Evolutionary conservation across 2,329 filamentous ascomycete genomes (phyloP).

Genomic region (Colletotrichum shisoi): DNA sequence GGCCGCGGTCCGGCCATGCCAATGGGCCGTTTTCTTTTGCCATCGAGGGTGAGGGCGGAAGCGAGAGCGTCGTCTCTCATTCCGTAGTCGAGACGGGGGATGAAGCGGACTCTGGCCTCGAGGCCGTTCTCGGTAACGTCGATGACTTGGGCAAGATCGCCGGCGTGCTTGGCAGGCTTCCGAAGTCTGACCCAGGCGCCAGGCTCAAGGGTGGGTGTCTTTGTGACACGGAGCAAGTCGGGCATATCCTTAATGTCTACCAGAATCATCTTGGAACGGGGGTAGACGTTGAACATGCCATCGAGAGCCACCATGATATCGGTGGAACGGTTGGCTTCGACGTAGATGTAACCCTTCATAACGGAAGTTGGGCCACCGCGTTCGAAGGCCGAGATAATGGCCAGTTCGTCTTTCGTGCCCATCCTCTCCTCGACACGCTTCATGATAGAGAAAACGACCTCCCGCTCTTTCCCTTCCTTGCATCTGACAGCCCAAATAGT

Average conservation of each 20-base stretch:
- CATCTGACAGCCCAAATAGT: slow-evolving; percentile 95
- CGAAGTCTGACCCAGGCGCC: slow-evolving; percentile 92
- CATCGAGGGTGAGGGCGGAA: slow-evolving; percentile 58
- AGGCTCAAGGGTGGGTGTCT: slow-evolving; percentile 82
- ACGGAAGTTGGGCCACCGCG: slow-evolving; percentile 76
- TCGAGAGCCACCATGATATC: slow-evolving; percentile 86
- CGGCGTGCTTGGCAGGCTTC: slow-evolving; percentile 79
- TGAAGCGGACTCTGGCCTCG: slow-evolving; percentile 84
- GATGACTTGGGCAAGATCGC: slow-evolving; percentile 89
- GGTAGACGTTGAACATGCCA: slow-evolving; percentile 87
- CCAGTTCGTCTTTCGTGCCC: slow-evolving; percentile 79
- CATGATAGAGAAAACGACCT: slow-evolving; percentile 86
- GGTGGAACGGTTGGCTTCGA: slow-evolving; percentile 86
- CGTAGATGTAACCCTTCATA: slow-evolving; percentile 95
- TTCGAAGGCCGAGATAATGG: slow-evolving; percentile 91
- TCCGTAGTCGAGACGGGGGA: slow-evolving; percentile 92
- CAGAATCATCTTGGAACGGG: slow-evolving; percentile 82
- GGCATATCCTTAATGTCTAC: slow-evolving; percentile 98
- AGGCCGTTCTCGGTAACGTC: slow-evolving; percentile 93
- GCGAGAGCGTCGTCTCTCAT: slow-evolving; percentile 74
- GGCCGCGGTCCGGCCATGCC: slow-evolving; percentile 72
- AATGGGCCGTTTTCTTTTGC: slow-evolving; percentile 80
- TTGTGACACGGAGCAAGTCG: slow-evolving; percentile 88
- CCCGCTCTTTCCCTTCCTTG: slow-evolving; percentile 93
- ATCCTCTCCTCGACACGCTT: slow-evolving; percentile 85